Evolutionary conservation across 1,284 basidiomycete species (phyloP).

Genomic region (Naganishia sp.): DNA sequence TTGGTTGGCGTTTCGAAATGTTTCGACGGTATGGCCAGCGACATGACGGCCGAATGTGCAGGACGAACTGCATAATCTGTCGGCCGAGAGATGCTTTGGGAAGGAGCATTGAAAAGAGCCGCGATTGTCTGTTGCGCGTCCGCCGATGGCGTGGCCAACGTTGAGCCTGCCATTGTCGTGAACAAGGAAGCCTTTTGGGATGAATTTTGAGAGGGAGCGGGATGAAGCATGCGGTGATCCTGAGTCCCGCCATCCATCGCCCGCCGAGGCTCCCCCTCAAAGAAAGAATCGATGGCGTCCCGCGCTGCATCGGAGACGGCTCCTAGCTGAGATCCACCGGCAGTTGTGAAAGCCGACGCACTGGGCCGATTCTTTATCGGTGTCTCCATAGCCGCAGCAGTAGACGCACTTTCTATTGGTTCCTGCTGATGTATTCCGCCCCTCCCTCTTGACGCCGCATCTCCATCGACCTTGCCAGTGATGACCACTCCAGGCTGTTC

Average conservation of each 20-base stretch:
- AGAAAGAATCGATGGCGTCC: constrained; percentile 8
- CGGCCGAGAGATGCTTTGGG: background rate
- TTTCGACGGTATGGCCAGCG: constrained; percentile 4
- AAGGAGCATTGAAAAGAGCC: constrained; percentile 29
- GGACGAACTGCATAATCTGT: constrained; percentile 21
- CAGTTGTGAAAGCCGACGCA: background rate
- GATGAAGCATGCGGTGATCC: background rate
- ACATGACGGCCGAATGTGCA: constrained; percentile 7
- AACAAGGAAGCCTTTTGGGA: constrained; percentile 5
- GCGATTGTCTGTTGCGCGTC: constrained; percentile 29
- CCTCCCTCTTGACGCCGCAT: background rate
- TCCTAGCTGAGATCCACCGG: background rate
- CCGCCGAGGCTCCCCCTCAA: background rate
- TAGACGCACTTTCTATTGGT: background rate
- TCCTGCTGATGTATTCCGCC: background rate
- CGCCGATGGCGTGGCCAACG: constrained; percentile 34
- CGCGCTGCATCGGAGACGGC: constrained; percentile 9
- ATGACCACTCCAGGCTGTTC: background rate
- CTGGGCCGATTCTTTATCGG: background rate
- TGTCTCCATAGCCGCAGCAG: background rate
- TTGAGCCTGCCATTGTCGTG: background rate
- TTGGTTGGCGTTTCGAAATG: constrained; percentile 15
- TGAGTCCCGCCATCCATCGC: background rate
- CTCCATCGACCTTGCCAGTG: background rate
- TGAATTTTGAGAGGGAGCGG: background rate